Percentiles rank a stretch among this genome's conserved stretches.
These are phyloP conservation scores for Calonectria naviculata DNA, from an alignment of 2,329 filamentous ascomycete genomes.

Conservation along the genomic window DNA sequence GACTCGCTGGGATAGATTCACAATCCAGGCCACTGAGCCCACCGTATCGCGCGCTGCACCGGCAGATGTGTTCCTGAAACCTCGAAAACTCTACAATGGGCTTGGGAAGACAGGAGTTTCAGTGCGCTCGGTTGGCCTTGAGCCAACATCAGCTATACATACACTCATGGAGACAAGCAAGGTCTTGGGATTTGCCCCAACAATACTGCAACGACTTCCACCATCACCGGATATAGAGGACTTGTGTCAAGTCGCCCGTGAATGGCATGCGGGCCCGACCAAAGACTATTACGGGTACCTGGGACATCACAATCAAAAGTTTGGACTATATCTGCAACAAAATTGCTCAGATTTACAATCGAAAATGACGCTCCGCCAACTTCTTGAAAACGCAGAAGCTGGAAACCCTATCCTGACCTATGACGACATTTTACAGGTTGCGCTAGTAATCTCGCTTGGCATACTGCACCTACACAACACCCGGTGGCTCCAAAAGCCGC, in stretches of 20 bases:
- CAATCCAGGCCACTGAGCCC: background rate
- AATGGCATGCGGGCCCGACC: background rate
- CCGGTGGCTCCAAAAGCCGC: background rate
- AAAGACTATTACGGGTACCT: background rate
- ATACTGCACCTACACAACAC: slow-evolving; percentile 17
- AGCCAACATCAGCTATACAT: too few relatives aligned
- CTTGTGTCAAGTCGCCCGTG: background rate
- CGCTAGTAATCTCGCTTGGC: background rate
- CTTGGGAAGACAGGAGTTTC: too few relatives aligned
- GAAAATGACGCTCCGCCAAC: background rate
- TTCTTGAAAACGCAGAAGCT: background rate
- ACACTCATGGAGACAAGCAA: too few relatives aligned
- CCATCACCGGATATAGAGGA: background rate
- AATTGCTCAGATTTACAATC: background rate
- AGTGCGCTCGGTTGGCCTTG: too few relatives aligned
- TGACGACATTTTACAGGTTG: background rate
- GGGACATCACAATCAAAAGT: background rate
- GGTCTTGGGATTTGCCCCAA: too few relatives aligned
- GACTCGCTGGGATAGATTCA: background rate
- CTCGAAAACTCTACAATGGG: too few relatives aligned
- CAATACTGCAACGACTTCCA: background rate
- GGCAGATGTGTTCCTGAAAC: too few relatives aligned
- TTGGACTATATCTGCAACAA: background rate
- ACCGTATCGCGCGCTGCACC: background rate
- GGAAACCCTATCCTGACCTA: background rate